Evolutionary conservation across 345 rosid species (phyloP).

Genomic region (Eucalyptus curtisii): DNA sequence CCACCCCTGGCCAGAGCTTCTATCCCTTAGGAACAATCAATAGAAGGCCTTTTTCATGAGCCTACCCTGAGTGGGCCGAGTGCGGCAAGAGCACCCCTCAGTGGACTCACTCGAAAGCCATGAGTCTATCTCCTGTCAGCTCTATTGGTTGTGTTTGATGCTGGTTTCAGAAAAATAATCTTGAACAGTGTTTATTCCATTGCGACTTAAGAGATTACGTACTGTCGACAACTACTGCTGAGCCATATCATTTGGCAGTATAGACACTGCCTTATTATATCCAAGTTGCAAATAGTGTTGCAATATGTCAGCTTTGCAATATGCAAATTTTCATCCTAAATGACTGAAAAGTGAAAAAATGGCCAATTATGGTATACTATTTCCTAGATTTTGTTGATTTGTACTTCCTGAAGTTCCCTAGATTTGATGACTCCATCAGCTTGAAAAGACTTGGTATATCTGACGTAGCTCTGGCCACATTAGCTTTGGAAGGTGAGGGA

Average conservation of each 20-base stretch:
- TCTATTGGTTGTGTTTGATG: not conserved
- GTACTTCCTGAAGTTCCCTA: conserved; percentile 17
- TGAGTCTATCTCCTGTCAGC: not conserved
- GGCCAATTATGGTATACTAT: not conserved
- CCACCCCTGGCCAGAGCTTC: not conserved
- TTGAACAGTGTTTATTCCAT: not conserved
- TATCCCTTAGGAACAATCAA: not conserved
- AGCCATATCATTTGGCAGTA: not conserved
- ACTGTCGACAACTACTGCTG: not conserved
- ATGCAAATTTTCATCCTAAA: not conserved
- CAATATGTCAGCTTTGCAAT: not conserved
- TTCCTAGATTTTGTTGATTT: not conserved
- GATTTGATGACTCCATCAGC: conserved; percentile 58
- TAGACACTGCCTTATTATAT: not conserved
- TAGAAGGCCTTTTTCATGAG: not conserved
- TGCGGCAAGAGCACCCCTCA: not conserved
- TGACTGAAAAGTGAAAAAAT: not conserved
- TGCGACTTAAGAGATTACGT: not conserved
- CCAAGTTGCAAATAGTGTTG: not conserved
- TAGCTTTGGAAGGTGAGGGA: conserved; percentile 44
- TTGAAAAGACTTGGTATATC: conserved; percentile 74
- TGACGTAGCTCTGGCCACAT: conserved; percentile 68
- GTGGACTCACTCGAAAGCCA: not conserved
- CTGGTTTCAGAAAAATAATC: not conserved
- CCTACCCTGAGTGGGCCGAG: not conserved